Evolutionary conservation across 306 rosid species (phyloP).

Genomic region (Casuarina cunninghamiana): DNA sequence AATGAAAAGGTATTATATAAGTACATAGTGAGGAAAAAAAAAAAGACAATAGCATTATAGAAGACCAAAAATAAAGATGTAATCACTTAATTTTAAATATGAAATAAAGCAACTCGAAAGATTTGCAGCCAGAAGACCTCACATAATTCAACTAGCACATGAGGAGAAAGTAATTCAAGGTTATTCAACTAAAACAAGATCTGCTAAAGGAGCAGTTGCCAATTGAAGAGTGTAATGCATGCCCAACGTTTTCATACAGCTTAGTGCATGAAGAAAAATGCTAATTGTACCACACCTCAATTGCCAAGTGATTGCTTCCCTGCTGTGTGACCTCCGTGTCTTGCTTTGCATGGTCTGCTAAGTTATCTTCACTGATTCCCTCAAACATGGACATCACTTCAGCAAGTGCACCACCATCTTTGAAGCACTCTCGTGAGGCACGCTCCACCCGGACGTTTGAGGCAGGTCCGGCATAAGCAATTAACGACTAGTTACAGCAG

Average conservation of each 20-base stretch:
- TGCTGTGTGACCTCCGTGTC: slow-evolving; percentile 36
- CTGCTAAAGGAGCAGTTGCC: slow-evolving; percentile 1
- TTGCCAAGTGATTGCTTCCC: slow-evolving; percentile 42
- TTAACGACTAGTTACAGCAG: slow-evolving; percentile 54
- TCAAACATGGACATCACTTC: slow-evolving; percentile 74
- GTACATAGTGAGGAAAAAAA: slow-evolving; percentile 19
- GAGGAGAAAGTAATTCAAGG: not conserved
- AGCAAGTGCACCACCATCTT: slow-evolving; percentile 79
- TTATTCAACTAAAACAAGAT: slow-evolving; percentile 13
- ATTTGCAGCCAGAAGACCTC: not conserved
- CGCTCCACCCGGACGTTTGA: slow-evolving; percentile 82
- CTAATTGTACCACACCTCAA: slow-evolving; percentile 51
- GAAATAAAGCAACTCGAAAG: not conserved
- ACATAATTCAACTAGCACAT: not conserved
- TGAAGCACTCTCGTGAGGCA: slow-evolving; percentile 62
- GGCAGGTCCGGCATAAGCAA: slow-evolving; percentile 90
- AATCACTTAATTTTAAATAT: not conserved
- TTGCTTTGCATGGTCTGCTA: slow-evolving; percentile 36
- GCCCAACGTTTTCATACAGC: slow-evolving; percentile 15
- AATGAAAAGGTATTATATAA: not conserved
- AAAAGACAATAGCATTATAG: slow-evolving; percentile 4
- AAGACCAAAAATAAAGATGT: not conserved
- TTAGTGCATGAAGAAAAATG: slow-evolving; percentile 8
- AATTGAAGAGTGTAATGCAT: slow-evolving; percentile 16
- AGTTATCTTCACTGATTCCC: slow-evolving; percentile 39